These are phyloP conservation scores for Colletotrichum liriopes DNA, from an alignment of 2,329 filamentous ascomycete species.

Conservation along the genomic window DNA sequence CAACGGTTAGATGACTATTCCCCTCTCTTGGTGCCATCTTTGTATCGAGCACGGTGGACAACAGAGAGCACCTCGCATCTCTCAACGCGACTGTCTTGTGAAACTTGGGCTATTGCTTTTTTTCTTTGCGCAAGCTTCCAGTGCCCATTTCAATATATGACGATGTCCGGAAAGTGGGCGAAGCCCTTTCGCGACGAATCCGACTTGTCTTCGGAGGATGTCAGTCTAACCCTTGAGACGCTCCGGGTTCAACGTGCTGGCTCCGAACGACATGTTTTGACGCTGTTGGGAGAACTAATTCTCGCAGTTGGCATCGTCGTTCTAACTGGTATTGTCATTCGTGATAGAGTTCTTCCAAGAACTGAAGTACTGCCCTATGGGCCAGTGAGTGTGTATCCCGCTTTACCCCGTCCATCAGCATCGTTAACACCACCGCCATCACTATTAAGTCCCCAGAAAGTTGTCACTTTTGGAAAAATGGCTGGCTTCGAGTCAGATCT, in stretches of 20 bases:
- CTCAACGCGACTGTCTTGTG: neutral
- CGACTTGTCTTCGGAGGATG: neutral
- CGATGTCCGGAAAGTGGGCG: neutral
- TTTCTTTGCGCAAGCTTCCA: neutral
- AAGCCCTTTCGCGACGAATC: slow-evolving; percentile 1
- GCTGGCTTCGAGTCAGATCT: neutral
- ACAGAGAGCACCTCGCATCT: neutral
- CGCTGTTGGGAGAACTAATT: neutral
- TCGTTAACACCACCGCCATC: neutral
- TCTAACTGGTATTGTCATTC: neutral
- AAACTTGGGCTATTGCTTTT: neutral
- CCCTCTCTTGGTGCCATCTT: neutral
- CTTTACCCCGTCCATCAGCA: neutral
- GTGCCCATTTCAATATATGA: neutral
- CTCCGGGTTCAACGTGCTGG: neutral
- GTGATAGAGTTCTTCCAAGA: neutral
- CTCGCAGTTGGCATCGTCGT: neutral
- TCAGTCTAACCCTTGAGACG: neutral
- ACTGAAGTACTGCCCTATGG: neutral
- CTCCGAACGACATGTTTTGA: neutral
- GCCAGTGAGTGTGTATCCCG: neutral
- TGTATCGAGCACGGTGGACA: neutral
- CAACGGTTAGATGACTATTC: neutral
- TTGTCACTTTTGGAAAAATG: neutral
- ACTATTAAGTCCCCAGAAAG: neutral